Evolutionary conservation across 176 grass and related monocot species (phyloP), one percentile per base, ranked within the genome.

Genomic region (Carex littledalei): DNA sequence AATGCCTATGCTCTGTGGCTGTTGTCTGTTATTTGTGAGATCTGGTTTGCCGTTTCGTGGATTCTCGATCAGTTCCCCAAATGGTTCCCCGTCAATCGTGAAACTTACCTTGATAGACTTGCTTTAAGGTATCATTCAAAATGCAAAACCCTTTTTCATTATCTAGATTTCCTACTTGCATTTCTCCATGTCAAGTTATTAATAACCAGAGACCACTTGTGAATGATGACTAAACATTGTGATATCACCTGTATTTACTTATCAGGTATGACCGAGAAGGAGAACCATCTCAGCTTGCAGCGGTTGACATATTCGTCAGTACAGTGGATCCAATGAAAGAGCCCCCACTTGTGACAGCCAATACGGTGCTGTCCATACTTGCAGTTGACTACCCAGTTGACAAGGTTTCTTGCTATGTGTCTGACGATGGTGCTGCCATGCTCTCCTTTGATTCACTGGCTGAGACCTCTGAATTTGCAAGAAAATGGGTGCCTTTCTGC

Each of bases 51-150:
- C 43, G 59, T 98, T 2, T 98, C 95, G 6, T 98, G 95, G 95
- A 98, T 98, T 84, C 87, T 98, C 84, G 95, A 98, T 93, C 95
- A 98, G 87, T 98, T 98, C 65, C 95, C 95, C 56, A 98, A 98
- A 76, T 98, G 95, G 95, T 98, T 92, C 35, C 95, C 95, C 20
- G 85, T 98, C 61, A 98, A 95, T 82, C 95, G 95, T 50, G 95
- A 98, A 90, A 98, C 95, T 61, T 98, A 98, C 88, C 89, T 98
- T 55, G 95, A 98, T 83, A 93, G 95, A 84, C 69, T 98, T 79
- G 84, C 91, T 85, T 91, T 98, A 89, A 98, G 95, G 95, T 98
- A 80, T 89, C 53, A 52, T 90, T 70, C 83, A 81, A 87, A 73
- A 72, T 84, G 45, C 35, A 82, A 37, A 69, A 26, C 82, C 22